Evolutionary conservation across 352 stramenopile genomes (phyloP).

Genomic region (Nothophytophthora sp.): DNA sequence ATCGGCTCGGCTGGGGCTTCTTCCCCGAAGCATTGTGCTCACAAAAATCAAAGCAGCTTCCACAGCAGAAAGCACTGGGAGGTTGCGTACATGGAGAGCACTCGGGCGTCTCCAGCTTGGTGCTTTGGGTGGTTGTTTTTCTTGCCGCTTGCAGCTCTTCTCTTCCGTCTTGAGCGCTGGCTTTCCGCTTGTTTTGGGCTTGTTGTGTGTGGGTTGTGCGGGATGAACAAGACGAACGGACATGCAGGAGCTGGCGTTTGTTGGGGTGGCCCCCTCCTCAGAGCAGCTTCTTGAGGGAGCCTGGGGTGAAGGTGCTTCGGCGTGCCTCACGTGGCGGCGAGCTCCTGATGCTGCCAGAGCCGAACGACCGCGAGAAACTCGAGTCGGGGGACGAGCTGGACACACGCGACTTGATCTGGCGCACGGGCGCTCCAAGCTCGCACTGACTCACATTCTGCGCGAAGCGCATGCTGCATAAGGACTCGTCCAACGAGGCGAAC

Average conservation of each 20-base stretch:
- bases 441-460: slow-evolving; percentile 97
- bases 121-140: slow-evolving; percentile 22
- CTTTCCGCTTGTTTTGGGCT: too few relatives aligned
- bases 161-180: too few relatives aligned
- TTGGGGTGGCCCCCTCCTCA: slow-evolving; percentile 9
- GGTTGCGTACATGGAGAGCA: background rate
- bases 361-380: slow-evolving; percentile 14
- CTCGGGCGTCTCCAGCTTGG: slow-evolving; percentile 1
- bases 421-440: slow-evolving; percentile 95
- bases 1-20: slow-evolving; percentile 19
- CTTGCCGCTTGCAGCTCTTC: slow-evolving; percentile 1
- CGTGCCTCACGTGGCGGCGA: slow-evolving; percentile 30
- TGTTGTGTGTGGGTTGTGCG: background rate
- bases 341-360: slow-evolving; percentile 13
- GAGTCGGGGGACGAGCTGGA: slow-evolving; percentile 22
- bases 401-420: slow-evolving; percentile 76
- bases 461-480: slow-evolving; percentile 98
- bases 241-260: background rate
- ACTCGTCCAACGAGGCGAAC: slow-evolving; percentile 94
- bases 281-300: slow-evolving; percentile 23
- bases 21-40: slow-evolving; percentile 20
- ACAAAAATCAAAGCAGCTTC: slow-evolving; percentile 17
- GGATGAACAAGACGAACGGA: slow-evolving; percentile 2
- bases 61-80: background rate
- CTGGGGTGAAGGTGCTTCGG: slow-evolving; percentile 41